Base-by-base conservation (phyloP, 1,139 yeast genomes). In the Pneumocystis wakefieldiae region DNA sequence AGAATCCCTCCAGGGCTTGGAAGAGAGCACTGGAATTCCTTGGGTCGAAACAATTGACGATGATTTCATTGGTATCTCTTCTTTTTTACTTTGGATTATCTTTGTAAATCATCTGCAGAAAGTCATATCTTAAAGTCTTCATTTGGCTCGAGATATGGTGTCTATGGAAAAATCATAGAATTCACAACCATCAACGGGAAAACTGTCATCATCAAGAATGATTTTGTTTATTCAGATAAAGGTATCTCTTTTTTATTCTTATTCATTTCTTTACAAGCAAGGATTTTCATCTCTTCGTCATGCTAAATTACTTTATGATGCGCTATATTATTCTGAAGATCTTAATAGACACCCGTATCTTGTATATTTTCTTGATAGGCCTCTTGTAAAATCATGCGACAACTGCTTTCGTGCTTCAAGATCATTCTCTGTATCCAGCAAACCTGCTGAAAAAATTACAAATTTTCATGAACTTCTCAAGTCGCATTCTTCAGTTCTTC, bases 81-180 rank as follows among this genome's bases (percentile, higher is more conserved):
- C 6, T 3, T 24, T 48, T 24, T 12, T 48, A 24, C 3, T 19
- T 8, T 42, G 8, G 6, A 19, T 42, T 19, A 14, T 48, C 3
- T 24, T 41, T 41, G 7, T 32, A 32, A 32, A 5, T 32, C 1
- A 32, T 32, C 1, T 39, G 6, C 12, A 48, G 32, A 15, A 28
- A 24, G 55, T 48, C 32, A 48, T 48, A 24, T 48, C 24, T 48
- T 48, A 24, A 48, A 48, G 24, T 48, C n/a, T 8, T 48, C 32
- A 24, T 17, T 14, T 41, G 32, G 32, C 1, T 48, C 28, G 14
- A 19, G n/a, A 48, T 48, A 48, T 48, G 29, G n/a, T 3, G 24
- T 24, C 2, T 24, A 24, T 48, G n/a, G 32, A 24, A 63, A 76
- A 59, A 81, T 81, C 60, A 76, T 68, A 19, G 68, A 59, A 38